Percentiles rank a stretch among this genome's conserved stretches.
Evolutionary conservation across 2,329 filamentous ascomycete species (phyloP).

Genomic region (Penicillium verrucosum): DNA sequence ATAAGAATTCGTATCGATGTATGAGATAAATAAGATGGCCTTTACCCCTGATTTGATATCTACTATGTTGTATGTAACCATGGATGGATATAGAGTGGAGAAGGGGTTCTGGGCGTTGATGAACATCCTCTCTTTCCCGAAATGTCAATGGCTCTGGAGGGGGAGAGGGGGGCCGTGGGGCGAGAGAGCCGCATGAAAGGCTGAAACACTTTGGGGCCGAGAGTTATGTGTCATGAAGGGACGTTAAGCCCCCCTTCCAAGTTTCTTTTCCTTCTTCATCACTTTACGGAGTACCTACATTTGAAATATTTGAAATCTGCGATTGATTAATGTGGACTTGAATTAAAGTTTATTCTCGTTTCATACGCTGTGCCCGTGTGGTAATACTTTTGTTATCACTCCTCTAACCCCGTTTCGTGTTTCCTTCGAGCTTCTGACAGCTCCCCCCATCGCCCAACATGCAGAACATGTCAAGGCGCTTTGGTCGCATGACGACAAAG

Average conservation of each 20-base stretch:
- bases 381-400: neutral
- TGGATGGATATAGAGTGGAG: neutral
- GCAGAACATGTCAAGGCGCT: conserved; percentile 63
- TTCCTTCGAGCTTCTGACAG: neutral
- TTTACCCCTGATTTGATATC: neutral
- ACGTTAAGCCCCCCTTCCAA: neutral
- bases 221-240: conserved; percentile 4
- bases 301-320: neutral
- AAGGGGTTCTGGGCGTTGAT: neutral
- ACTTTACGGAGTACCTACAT: neutral
- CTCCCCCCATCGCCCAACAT: conserved; percentile 25
- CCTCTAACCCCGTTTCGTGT: neutral
- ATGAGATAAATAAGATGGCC: neutral
- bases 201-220: conserved; percentile 16
- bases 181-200: conserved; percentile 22
- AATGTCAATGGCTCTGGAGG: neutral
- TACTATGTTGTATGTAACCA: neutral
- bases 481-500: conserved; percentile 65
- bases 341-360: neutral
- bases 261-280: neutral
- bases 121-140: neutral
- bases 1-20: neutral
- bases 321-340: neutral
- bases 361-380: neutral
- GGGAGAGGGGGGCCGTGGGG: neutral